These are phyloP conservation scores for Cymbidium sinense DNA, from an alignment of 106 monocot species.

Conservation along the genomic window DNA sequence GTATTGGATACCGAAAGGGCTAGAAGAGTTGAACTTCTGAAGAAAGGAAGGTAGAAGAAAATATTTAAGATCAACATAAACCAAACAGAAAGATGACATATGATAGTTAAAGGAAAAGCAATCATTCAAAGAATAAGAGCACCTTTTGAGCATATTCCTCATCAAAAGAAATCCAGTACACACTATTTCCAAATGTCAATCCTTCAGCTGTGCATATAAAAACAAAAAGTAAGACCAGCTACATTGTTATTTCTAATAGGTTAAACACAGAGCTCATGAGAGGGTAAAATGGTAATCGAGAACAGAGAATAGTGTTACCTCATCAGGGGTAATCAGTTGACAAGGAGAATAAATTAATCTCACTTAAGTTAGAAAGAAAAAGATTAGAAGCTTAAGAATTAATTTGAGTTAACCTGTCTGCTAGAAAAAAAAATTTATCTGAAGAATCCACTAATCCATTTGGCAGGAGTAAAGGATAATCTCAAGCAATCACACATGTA, in stretches of 20 bases:
- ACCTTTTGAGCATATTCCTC: conserved; percentile 85
- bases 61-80: conserved; percentile 1
- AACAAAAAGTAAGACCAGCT: not conserved
- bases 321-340: not conserved
- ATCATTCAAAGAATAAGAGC: not conserved
- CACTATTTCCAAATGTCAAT: conserved; percentile 85
- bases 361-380: not conserved
- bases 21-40: conserved; percentile 86
- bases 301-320: not conserved
- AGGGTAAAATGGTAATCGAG: not conserved
- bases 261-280: not conserved
- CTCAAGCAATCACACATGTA: not conserved
- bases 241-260: not conserved
- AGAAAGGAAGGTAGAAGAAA: conserved; percentile 12
- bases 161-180: conserved; percentile 82
- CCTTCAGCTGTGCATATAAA: conserved; percentile 61
- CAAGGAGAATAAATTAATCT: not conserved
- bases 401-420: not conserved
- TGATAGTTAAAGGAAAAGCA: not conserved
- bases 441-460: not conserved
- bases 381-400: not conserved
- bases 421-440: not conserved
- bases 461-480: not conserved
- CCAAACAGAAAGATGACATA: not conserved
- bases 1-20: conserved; percentile 92